A percentile compares a stretch with the other conserved stretches of the same genome.
phyloP scores from a whole-genome alignment of 495 filamentous ascomycete species.

The Talaromyces liani region DNA sequence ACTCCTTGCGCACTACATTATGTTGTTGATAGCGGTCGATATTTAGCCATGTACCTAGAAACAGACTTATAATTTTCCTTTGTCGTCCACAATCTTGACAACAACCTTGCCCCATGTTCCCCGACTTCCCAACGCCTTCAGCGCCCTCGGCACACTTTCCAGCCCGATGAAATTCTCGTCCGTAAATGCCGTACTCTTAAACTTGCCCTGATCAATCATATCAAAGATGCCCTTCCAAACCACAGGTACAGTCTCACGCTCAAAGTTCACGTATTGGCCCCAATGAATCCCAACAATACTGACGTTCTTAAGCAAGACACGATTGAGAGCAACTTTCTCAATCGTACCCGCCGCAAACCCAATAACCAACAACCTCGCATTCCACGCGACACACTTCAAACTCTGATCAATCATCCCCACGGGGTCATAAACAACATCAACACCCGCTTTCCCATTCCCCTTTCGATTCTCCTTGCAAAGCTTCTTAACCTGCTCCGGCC shows the following conservation, averaged over 20 bases:
- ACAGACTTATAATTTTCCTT: conserved; percentile 20
- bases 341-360: conserved; percentile 86
- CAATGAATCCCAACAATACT: conserved; percentile 85
- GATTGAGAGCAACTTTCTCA: conserved; percentile 87
- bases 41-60: neutral
- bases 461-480: conserved; percentile 45
- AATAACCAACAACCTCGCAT: conserved; percentile 77
- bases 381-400: conserved; percentile 87
- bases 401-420: conserved; percentile 79
- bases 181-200: conserved; percentile 71
- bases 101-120: conserved; percentile 97
- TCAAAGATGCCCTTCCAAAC: conserved; percentile 81
- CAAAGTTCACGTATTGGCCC: conserved; percentile 72
- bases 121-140: conserved; percentile 67
- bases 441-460: conserved; percentile 58
- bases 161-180: conserved; percentile 78
- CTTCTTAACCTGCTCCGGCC: conserved; percentile 73
- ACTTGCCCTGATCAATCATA: conserved; percentile 70
- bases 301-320: conserved; percentile 91
- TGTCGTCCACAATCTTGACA: conserved; percentile 70
- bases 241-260: conserved; percentile 57
- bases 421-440: conserved; percentile 87
- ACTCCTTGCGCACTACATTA: conserved; percentile 46
- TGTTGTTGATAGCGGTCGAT: neutral
- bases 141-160: conserved; percentile 67